A percentile compares a stretch with the other conserved stretches of the same genome.
Evolutionary conservation across 208 protist species (phyloP).

Genomic region (Trypanosoma brucei): DNA sequence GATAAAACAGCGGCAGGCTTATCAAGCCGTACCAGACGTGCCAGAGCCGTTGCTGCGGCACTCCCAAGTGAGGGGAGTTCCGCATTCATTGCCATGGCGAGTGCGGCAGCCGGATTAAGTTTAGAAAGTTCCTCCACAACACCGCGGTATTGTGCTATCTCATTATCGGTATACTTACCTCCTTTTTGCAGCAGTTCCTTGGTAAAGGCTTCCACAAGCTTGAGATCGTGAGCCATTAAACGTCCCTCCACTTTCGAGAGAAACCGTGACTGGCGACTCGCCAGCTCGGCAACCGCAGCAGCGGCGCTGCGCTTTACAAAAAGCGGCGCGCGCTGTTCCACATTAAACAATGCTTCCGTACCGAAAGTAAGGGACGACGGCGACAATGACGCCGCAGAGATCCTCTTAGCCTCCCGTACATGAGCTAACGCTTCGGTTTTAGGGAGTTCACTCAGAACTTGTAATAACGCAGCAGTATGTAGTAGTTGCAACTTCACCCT

Average conservation of each 20-base stretch:
- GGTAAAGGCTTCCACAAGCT: constrained; percentile 20
- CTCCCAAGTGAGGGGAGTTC: constrained; percentile 40
- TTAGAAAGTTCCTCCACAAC: constrained; percentile 44
- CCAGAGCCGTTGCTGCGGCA: constrained; percentile 31
- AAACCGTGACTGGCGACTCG: constrained; percentile 38
- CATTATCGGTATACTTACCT: constrained; percentile 8
- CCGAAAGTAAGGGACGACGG: background rate
- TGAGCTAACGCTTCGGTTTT: constrained; percentile 23
- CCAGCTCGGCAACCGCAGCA: constrained; percentile 25
- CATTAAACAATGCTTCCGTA: background rate
- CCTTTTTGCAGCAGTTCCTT: constrained; percentile 14
- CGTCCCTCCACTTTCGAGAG: constrained; percentile 40
- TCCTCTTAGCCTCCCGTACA: constrained; percentile 24
- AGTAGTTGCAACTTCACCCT: constrained; percentile 11
- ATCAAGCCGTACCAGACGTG: constrained; percentile 43
- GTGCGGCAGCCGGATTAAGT: constrained; percentile 31
- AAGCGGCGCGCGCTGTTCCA: constrained; percentile 8
- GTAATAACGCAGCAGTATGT: constrained; percentile 22
- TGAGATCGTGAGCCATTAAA: constrained; percentile 29
- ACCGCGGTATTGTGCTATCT: constrained; percentile 41
- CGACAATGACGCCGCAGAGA: background rate
- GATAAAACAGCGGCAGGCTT: constrained; percentile 31
- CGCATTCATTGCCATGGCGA: constrained; percentile 53
- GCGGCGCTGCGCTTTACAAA: constrained; percentile 38
- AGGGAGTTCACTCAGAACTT: constrained; percentile 15